Evolutionary conservation across 1,284 basidiomycete species (phyloP).

Genomic region (Acaromyces ingoldii): DNA sequence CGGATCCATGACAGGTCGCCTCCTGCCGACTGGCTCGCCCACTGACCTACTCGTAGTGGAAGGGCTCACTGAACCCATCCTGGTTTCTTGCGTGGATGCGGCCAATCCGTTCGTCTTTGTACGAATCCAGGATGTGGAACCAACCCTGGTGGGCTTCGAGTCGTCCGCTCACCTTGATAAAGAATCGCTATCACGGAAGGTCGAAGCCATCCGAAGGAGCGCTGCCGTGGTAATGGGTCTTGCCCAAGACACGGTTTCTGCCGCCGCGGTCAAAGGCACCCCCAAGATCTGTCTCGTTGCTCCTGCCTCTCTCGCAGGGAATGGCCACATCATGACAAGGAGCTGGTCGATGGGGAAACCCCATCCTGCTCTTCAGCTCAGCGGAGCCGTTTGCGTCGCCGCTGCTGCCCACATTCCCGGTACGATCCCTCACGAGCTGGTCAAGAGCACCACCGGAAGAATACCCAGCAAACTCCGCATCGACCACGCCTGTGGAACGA

Average conservation of each 20-base stretch:
- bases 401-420: background rate
- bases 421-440: background rate
- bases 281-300: too few relatives aligned
- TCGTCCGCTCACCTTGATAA: too few relatives aligned
- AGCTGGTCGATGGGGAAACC: background rate
- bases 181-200: too few relatives aligned
- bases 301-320: too few relatives aligned
- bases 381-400: background rate
- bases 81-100: background rate
- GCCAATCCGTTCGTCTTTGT: background rate
- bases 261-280: too few relatives aligned
- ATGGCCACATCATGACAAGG: too few relatives aligned
- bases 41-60: background rate
- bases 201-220: too few relatives aligned
- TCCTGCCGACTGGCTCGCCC: background rate
- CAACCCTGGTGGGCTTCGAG: too few relatives aligned
- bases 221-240: too few relatives aligned
- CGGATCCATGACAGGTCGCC: background rate
- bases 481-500: background rate
- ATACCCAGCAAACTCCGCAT: background rate
- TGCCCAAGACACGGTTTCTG: too few relatives aligned
- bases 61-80: background rate
- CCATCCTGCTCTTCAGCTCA: background rate
- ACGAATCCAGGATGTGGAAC: too few relatives aligned
- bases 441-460: background rate